phyloP scores from a whole-genome alignment of 2,329 filamentous ascomycete species.

The Aspergillus unguis region DNA sequence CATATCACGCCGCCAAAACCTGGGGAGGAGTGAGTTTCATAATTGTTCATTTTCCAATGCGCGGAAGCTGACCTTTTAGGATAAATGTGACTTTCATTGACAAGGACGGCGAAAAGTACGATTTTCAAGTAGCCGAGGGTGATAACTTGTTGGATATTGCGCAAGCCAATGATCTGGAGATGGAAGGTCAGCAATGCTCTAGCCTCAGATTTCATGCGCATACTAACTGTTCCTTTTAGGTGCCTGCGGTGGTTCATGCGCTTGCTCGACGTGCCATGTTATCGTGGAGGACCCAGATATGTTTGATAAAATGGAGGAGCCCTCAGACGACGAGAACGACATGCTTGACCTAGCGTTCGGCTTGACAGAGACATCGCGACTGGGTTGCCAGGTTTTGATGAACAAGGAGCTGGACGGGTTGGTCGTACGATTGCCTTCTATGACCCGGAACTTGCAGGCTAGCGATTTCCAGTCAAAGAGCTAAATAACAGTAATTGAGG shows the following conservation, averaged over 20 bases:
- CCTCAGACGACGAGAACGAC: conserved; percentile 78
- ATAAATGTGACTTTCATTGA: conserved; percentile 89
- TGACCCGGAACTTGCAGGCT: conserved; percentile 94
- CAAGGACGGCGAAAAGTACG: conserved; percentile 75
- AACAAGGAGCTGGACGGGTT: conserved; percentile 83
- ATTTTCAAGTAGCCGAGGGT: conserved; percentile 75
- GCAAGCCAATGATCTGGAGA: conserved; percentile 90
- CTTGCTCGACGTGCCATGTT: conserved; percentile 89
- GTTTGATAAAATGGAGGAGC: conserved; percentile 75
- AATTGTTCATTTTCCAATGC: background rate
- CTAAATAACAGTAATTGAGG: conserved; percentile 5
- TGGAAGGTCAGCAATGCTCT: conserved; percentile 66
- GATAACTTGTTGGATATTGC: conserved; percentile 95
- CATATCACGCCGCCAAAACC: conserved; percentile 80
- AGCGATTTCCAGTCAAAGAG: conserved; percentile 71
- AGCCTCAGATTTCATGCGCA: background rate
- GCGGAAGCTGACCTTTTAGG: conserved; percentile 44
- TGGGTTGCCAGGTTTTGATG: conserved; percentile 93
- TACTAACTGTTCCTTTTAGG: conserved; percentile 43
- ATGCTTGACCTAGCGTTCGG: conserved; percentile 91
- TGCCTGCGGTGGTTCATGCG: conserved; percentile 90
- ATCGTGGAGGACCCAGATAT: conserved; percentile 71
- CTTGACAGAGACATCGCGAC: conserved; percentile 74
- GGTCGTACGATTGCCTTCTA: conserved; percentile 77
- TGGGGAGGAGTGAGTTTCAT: conserved; percentile 76